These are phyloP conservation scores for Arctostaphylos glauca DNA, from an alignment of 148 eudicot genomes.

Conservation along the genomic window DNA sequence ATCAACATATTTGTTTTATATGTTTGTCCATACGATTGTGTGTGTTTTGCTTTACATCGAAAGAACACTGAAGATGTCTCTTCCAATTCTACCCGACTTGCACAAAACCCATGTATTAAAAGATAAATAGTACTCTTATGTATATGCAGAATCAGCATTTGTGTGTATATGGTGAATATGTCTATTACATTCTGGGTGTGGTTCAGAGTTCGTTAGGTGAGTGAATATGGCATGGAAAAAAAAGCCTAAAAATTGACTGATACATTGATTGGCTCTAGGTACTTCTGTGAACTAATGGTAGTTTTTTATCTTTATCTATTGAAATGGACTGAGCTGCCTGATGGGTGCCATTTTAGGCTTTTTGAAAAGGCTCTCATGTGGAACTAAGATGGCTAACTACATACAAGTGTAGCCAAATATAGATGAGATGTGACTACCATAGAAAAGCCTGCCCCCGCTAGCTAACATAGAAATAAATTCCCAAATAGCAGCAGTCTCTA, in stretches of 20 bases:
- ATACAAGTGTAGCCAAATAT: too few relatives aligned
- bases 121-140: too few relatives aligned
- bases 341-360: too few relatives aligned
- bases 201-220: not conserved
- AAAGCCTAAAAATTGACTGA: not conserved
- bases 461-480: not conserved
- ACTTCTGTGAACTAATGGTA: not conserved
- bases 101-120: constrained; percentile 20
- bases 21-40: not conserved
- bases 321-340: too few relatives aligned
- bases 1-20: not conserved
- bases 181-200: not conserved
- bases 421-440: too few relatives aligned
- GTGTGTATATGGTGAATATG: too few relatives aligned
- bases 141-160: too few relatives aligned
- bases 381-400: not conserved
- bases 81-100: too few relatives aligned
- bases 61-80: not conserved
- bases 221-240: not conserved
- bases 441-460: not conserved
- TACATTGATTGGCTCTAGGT: not conserved
- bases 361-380: not conserved
- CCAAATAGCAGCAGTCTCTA: too few relatives aligned
- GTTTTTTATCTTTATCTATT: not conserved
- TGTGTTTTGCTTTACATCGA: not conserved